Conservation (phyloP, 1,284 basidiomycete species). For the Leccinum laetum region DNA sequence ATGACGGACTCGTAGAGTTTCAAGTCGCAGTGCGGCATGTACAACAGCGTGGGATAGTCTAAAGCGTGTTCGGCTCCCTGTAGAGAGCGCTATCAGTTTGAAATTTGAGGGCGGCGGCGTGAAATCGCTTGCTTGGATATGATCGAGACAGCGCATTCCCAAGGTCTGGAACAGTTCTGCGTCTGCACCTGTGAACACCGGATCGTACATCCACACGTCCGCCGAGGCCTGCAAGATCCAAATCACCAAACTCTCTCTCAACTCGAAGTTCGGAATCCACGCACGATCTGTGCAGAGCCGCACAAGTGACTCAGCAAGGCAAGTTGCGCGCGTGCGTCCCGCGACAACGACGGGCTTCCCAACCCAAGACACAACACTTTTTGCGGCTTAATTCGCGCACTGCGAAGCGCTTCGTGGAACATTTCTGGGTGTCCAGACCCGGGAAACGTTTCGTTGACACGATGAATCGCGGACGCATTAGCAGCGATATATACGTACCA, state of each 20-base stretch:
- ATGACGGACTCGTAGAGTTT: constrained; percentile 66
- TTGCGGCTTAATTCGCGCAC: constrained; percentile 20
- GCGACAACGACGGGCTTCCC: constrained; percentile 62
- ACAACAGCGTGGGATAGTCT: constrained; percentile 54
- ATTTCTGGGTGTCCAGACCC: constrained; percentile 29
- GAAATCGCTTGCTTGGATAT: constrained; percentile 45
- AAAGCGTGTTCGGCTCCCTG: constrained; percentile 40
- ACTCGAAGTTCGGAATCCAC: constrained; percentile 30
- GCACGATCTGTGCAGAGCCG: constrained; percentile 53
- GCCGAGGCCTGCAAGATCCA: constrained; percentile 40
- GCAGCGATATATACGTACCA: constrained; percentile 22
- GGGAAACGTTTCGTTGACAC: neutral
- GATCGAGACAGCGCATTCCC: constrained; percentile 46
- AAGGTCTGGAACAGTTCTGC: constrained; percentile 47
- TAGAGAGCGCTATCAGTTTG: constrained; percentile 12
- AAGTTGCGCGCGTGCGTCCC: constrained; percentile 64
- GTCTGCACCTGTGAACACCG: constrained; percentile 67
- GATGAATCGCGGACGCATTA: constrained; percentile 7
- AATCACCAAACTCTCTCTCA: neutral
- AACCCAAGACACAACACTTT: constrained; percentile 64
- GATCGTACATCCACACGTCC: constrained; percentile 62
- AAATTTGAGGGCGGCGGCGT: constrained; percentile 1
- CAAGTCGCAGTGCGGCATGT: constrained; percentile 78
- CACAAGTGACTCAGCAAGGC: constrained; percentile 60
- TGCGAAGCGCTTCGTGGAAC: constrained; percentile 35